phyloP scores from a whole-genome alignment of 2,329 filamentous ascomycete species.

The Magnaporthiopsis poae region DNA sequence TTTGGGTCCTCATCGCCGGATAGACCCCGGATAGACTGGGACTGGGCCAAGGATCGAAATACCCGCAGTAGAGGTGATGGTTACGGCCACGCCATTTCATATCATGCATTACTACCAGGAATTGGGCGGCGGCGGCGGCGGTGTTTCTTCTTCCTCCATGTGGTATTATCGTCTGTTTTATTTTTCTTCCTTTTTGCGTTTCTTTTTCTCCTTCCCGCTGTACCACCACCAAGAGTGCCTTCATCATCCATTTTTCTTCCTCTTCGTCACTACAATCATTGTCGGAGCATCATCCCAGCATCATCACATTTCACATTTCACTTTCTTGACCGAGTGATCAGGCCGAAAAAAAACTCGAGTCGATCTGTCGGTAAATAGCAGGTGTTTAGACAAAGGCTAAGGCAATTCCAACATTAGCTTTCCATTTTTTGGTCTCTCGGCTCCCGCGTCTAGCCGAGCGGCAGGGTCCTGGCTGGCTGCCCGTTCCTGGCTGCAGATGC shows the following conservation, averaged over 20 bases:
- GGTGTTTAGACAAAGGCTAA: neutral
- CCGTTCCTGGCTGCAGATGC: neutral
- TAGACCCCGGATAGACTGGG: conserved; percentile 37
- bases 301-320: neutral
- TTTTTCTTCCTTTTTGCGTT: conserved; percentile 7
- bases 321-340: neutral
- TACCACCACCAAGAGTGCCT: conserved; percentile 11
- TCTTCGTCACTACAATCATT: neutral
- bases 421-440: neutral
- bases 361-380: neutral
- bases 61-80: neutral
- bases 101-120: neutral
- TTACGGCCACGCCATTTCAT: neutral
- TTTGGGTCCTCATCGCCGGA: conserved; percentile 60
- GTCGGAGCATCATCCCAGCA: neutral
- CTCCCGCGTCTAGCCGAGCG: neutral
- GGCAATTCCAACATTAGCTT: neutral
- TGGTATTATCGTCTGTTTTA: conserved; percentile 11
- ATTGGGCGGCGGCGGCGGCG: neutral
- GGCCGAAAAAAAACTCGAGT: neutral
- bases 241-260: neutral
- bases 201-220: conserved; percentile 8
- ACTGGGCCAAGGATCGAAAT: neutral
- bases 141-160: conserved; percentile 9
- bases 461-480: neutral